Conservation (phyloP, 2,329 filamentous ascomycete species). For the Trichoderma sp. region DNA sequence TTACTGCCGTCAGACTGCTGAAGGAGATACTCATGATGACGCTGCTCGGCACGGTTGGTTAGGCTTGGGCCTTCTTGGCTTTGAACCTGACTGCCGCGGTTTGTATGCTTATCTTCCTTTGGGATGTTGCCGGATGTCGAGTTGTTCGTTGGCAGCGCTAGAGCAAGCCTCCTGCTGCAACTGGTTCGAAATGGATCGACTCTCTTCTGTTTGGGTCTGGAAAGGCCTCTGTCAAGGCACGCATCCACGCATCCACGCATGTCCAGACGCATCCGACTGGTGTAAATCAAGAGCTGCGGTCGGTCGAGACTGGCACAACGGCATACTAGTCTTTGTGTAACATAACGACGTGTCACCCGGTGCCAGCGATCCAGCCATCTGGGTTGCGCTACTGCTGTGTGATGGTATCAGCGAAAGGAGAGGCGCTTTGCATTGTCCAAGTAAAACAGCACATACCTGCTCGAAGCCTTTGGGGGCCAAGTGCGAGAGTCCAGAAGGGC, state of each 20-base stretch:
- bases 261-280: background rate
- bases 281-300: background rate
- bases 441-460: background rate
- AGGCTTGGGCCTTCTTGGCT: background rate
- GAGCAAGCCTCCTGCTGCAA: slow-evolving; percentile 5
- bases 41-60: background rate
- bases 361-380: background rate
- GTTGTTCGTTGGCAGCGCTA: slow-evolving; percentile 1
- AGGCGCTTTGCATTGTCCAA: background rate
- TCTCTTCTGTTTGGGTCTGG: background rate
- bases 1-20: background rate
- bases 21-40: background rate
- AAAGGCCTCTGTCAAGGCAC: background rate
- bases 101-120: background rate
- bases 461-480: too few species aligned
- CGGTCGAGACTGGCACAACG: background rate
- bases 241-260: too few species aligned
- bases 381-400: background rate
- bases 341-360: background rate
- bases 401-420: background rate
- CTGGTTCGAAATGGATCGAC: slow-evolving; percentile 9
- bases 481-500: too few species aligned
- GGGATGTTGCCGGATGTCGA: background rate
- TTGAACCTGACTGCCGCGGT: background rate
- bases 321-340: background rate